Evolutionary conservation across 2,329 filamentous ascomycete genomes (phyloP).

Genomic region (Sphaerostilbella broomeana): DNA sequence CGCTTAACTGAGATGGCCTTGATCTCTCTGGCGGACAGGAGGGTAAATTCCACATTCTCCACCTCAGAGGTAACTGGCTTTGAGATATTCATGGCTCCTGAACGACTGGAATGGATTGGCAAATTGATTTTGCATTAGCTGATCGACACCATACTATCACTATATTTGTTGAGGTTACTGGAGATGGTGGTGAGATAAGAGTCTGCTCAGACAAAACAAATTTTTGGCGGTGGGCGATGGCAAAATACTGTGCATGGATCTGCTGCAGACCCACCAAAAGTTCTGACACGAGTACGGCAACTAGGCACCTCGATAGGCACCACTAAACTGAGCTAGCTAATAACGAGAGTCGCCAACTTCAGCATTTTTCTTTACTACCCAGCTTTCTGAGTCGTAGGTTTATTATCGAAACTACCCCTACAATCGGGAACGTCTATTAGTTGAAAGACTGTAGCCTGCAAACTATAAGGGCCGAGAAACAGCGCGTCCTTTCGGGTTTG

Average conservation of each 20-base stretch:
- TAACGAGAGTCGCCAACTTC: too few species aligned
- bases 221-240: slow-evolving; percentile 41
- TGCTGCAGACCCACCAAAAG: background rate
- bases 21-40: slow-evolving; percentile 77
- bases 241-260: slow-evolving; percentile 30
- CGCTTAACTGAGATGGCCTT: slow-evolving; percentile 84
- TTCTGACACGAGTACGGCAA: background rate
- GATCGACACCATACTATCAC: slow-evolving; percentile 16
- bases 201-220: slow-evolving; percentile 21
- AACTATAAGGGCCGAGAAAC: too few species aligned
- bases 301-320: too few species aligned
- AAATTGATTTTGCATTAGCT: slow-evolving; percentile 2
- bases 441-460: too few species aligned
- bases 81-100: slow-evolving; percentile 57
- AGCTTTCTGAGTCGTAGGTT: too few species aligned
- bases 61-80: slow-evolving; percentile 81
- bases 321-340: too few species aligned
- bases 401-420: too few species aligned
- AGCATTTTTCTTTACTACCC: too few species aligned
- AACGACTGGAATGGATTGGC: slow-evolving; percentile 5
- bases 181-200: slow-evolving; percentile 11
- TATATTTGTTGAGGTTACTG: background rate
- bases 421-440: too few species aligned
- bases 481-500: too few species aligned
- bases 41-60: slow-evolving; percentile 81